Conservation (phyloP, 495 filamentous ascomycete species). For the Aspergillus funiculosus region DNA sequence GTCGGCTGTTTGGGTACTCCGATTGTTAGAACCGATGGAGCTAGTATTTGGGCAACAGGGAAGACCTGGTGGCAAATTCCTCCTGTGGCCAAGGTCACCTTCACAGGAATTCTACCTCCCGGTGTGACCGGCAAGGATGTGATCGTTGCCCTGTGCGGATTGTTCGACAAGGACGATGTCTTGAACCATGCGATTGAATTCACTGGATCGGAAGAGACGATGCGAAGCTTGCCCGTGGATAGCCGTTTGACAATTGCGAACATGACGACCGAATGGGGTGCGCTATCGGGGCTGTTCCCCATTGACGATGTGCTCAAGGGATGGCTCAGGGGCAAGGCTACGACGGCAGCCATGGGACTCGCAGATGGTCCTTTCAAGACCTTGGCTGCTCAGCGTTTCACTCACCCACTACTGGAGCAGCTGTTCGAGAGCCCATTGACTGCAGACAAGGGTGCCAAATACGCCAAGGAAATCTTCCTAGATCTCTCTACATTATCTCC, state of each 20-base stretch:
- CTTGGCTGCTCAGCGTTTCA: constrained; percentile 49
- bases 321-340: constrained; percentile 79
- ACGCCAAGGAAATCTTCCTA: constrained; percentile 73
- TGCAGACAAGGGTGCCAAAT: constrained; percentile 73
- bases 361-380: constrained; percentile 37
- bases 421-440: constrained; percentile 59
- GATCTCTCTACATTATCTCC: constrained; percentile 81
- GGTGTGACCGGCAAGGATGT: constrained; percentile 96
- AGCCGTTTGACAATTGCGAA: constrained; percentile 81
- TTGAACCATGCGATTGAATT: constrained; percentile 94
- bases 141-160: constrained; percentile 80
- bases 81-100: constrained; percentile 70
- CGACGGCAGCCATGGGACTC: constrained; percentile 53
- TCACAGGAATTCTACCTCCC: constrained; percentile 65
- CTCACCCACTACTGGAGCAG: constrained; percentile 63
- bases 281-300: constrained; percentile 75
- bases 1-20: constrained; percentile 72
- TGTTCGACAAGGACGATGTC: constrained; percentile 87
- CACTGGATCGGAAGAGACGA: constrained; percentile 69
- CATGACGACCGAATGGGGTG: constrained; percentile 97
- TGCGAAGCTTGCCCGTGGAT: constrained; percentile 69
- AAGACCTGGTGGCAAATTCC: constrained; percentile 89
- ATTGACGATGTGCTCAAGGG: constrained; percentile 64
- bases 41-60: constrained; percentile 80
- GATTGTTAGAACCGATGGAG: constrained; percentile 81